Base-by-base conservation (phyloP, 2,329 filamentous ascomycete genomes). In the Sphaceloma murrayae region DNA sequence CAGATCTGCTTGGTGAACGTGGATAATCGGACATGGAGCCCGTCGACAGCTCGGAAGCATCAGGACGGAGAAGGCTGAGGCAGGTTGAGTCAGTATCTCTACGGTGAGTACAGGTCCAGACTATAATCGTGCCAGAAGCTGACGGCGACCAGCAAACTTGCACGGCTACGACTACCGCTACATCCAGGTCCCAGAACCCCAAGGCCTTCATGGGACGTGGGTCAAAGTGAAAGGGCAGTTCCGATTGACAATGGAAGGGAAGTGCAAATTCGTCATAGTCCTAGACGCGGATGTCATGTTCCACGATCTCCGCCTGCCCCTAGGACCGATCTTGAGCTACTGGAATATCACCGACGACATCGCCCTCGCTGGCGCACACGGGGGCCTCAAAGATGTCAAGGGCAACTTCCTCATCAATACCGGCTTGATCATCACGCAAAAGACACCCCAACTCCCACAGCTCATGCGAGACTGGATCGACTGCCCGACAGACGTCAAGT, bases 151-250 rank as follows among this genome's bases (percentile, higher is more conserved):
- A 19, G 56, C 56, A 52, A 56, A 56, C 52, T 67, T 72, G 34
- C 69, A 72, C 52, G 67, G 67, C 3, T 70, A 70, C 54, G 66
- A 69, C 42, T 71, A 72, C 53, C 67, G 67, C 22, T 64, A 69
- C 43, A 62, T 70, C 21, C 64, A 62, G 46, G 64, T 65, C 4
- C 58, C 63, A 19, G 58, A 62, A 19, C 64, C 66, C 43, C 50
- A 55, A 2, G 62, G 65, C 43, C 65, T 66, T 39, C 63, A 62
- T 53, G 60, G 62, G 17, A 70, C 67, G 11, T 72, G 69, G 69
- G 62, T 67, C 27, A 66, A 67, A 49, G 54, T 69, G 16, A 55
- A 57, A 26, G 56, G 65, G 13, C 58, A 65, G 1, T 58, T 66
- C 2, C 54, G 69, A 18, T 9, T 14, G 13, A 18, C 21, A 5